These are phyloP conservation scores for Chenopodium suecicum DNA, from an alignment of 148 eudicot species.

Conservation along the genomic window DNA sequence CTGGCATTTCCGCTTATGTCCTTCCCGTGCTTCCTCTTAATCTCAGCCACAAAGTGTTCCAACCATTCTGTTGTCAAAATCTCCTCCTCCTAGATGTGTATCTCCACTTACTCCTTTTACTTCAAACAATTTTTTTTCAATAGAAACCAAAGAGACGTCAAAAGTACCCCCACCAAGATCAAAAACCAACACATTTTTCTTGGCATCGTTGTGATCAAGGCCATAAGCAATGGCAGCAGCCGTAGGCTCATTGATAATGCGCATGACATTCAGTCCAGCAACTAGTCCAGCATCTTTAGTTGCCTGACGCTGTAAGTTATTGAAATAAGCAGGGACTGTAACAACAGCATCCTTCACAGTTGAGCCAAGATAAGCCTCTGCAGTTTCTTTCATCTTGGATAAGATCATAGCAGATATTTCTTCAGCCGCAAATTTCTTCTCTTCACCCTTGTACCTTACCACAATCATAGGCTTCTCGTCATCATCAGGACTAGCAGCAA, in stretches of 20 bases:
- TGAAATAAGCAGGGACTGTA: not conserved
- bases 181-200: constrained; percentile 13
- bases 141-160: no score
- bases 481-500: not conserved
- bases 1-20: not conserved
- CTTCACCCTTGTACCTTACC: not conserved
- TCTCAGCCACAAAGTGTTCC: not conserved
- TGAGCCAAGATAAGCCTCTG: not conserved
- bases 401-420: not conserved
- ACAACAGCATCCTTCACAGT: not conserved
- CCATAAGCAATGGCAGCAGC: constrained; percentile 26
- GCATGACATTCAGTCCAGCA: constrained; percentile 18
- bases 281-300: not conserved
- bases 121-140: no score
- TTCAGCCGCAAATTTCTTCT: not conserved
- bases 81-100: no score
- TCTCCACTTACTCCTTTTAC: no score
- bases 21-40: constrained; percentile 11
- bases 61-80: not conserved
- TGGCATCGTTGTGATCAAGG: not conserved
- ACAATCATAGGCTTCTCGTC: not conserved
- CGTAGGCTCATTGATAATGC: constrained; percentile 20
- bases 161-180: no score
- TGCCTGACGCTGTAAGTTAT: not conserved
- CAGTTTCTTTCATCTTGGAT: not conserved